Base-by-base conservation (phyloP, 129 eudicot species). In the Saussurea involucrata region DNA sequence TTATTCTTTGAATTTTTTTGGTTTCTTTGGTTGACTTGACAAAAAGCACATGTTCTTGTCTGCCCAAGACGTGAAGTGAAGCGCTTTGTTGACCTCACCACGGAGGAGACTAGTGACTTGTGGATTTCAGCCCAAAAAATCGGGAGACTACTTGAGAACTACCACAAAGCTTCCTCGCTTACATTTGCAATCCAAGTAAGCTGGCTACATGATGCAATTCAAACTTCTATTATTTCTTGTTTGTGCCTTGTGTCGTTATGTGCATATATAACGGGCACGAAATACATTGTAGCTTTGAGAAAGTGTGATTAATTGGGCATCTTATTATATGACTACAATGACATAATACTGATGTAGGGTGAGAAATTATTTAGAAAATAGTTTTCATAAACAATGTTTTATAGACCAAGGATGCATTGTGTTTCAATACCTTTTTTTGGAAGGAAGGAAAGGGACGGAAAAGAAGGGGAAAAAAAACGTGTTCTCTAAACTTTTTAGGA, bases 11-110 rank as follows among this genome's bases (percentile, higher is more conserved):
- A 77, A 60, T 10, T 17, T 32, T 25, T 21, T 46, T 55, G n/a
- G 29, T 40, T 37, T 63, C 32, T 86, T 77, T 85, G 86, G 81
- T 84, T 79, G 63, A 82, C 98, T 92, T 92, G 82, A 92, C 98
- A 25, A 78, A 15, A 63, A 21, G 25, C 83, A 90, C 98, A 94
- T 77, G 98, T 94, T 71, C 98, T 94, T 81, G 92, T 91, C 33
- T 91, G 96, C 85, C 98, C 98, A 71, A 91, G 80, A 82, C 98
- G 97, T 78, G 98, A 89, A 75, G 97, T 94, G 67, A 91, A 89
- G 79, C 97, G 98, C 27, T 91, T 94, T 82, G 63, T 69, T 72
- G 98, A 94, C 84, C 97, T 94, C 66, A 89, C 92, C 57, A 70
- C 85, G 29, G 90, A 86, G 68, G 98, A 94, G 85, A 86, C 92